These are phyloP conservation scores for Diplodia seriata DNA, from an alignment of 2,329 filamentous ascomycete genomes.

Conservation along the genomic window DNA sequence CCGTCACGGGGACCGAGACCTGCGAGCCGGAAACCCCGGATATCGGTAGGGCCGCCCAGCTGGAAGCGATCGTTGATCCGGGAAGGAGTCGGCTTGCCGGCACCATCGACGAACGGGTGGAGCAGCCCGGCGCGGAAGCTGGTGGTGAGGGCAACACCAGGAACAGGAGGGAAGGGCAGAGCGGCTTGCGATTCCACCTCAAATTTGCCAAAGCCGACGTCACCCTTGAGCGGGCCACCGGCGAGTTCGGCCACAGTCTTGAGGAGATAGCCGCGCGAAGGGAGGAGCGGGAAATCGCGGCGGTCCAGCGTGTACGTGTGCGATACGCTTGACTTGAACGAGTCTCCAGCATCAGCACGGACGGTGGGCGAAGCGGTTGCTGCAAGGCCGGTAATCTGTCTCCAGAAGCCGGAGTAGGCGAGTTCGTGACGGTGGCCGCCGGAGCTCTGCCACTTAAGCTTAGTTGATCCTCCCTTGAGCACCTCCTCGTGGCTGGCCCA, in stretches of 20 bases:
- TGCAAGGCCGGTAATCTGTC: constrained; percentile 82
- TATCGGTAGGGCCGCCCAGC: constrained; percentile 91
- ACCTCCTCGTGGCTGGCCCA: constrained; percentile 96
- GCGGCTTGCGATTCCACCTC: constrained; percentile 83
- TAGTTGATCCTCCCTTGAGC: constrained; percentile 76
- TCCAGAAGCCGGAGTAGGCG: constrained; percentile 82
- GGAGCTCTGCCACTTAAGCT: constrained; percentile 74
- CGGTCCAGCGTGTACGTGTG: constrained; percentile 82
- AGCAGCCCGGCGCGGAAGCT: constrained; percentile 83
- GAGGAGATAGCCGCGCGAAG: constrained; percentile 79
- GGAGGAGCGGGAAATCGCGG: constrained; percentile 84
- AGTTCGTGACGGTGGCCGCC: constrained; percentile 76
- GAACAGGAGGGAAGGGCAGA: constrained; percentile 70
- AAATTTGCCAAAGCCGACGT: constrained; percentile 93
- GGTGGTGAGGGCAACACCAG: constrained; percentile 81
- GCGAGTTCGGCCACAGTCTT: constrained; percentile 84
- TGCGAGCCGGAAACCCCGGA: constrained; percentile 89
- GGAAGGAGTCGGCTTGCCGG: constrained; percentile 67
- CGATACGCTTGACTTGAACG: constrained; percentile 83
- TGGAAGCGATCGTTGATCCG: constrained; percentile 94
- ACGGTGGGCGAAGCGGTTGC: constrained; percentile 80
- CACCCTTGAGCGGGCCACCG: constrained; percentile 82
- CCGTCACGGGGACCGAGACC: constrained; percentile 91
- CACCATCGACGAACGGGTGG: constrained; percentile 76
- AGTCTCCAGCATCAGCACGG: constrained; percentile 85